Evolutionary conservation across 1,284 basidiomycete species (phyloP), one percentile per base, ranked within the genome.

Genomic region (Puccinia coronata): DNA sequence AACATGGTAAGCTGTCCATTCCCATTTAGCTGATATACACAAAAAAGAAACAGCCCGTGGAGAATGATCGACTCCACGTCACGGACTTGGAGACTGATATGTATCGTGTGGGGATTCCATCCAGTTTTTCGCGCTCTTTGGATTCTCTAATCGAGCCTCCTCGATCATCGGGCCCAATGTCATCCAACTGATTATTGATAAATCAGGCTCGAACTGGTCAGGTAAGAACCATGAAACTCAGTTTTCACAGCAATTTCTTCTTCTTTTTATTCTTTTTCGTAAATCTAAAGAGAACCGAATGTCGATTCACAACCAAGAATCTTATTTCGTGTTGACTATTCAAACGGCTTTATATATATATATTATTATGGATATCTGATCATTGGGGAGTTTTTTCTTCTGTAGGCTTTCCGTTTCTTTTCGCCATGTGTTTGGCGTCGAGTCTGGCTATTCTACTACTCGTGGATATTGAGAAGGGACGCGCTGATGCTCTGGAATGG

Each of bases 111-210:
- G n/a, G 3, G 18, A 6, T 67, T 2, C 23, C 20, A 34, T 16
- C 20, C 34, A 81, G 79, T 81, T 81, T 72, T 81, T 81, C 55
- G 70, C 55, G n/a, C 41, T 81, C 25, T 81, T 81, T 63, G 79
- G 79, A 25, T 81, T 81, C 51, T 81, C 79, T 1, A 81, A 81
- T 63, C 57, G 79, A 55, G 79, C 79, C 1, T 73, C 79, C 34
- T 81, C 79, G 36, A 74, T 81, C 43, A 81, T 81, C 31, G 79
- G 79, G 9, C 79, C 79, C 16, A 81, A 74, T 55, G 71, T 81
- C 9, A 73, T 81, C 36, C 79, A 81, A 57, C 57, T 57, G 14
- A 74, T 81, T n/a, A 81, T 81, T 14, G 71, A 81, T 43, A 43
- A 51, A 1, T 67, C 59, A 6, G 49, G 61, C 4, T 73, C 70